A percentile compares a stretch with the other conserved stretches of the same genome.
Evolutionary conservation across 441 rosid species (phyloP).

Genomic region (Gossypium aridum): DNA sequence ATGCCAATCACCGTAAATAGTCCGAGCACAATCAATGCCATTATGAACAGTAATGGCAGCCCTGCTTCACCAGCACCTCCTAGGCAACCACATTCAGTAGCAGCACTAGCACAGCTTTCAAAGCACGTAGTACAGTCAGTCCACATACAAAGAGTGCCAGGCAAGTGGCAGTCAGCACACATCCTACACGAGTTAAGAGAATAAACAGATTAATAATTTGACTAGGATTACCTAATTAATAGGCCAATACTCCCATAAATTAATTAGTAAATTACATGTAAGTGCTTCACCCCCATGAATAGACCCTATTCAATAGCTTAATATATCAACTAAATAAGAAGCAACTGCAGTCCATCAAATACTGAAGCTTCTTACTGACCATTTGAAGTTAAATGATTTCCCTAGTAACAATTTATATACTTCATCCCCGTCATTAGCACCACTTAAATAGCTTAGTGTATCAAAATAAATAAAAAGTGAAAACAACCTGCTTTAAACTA

Average conservation of each 20-base stretch:
- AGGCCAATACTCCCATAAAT: neutral
- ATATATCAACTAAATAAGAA: neutral
- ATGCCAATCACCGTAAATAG: conserved; percentile 92
- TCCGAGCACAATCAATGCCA: conserved; percentile 85
- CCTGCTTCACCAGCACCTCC: conserved; percentile 99
- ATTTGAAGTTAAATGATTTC: neutral
- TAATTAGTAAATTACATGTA: neutral
- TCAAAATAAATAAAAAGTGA: neutral
- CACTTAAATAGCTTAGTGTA: neutral
- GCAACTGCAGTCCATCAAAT: neutral
- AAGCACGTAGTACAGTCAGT: conserved; percentile 98
- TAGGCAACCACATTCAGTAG: conserved; percentile 94
- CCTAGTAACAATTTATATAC: neutral
- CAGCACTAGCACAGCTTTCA: conserved; percentile 93
- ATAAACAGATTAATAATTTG: neutral
- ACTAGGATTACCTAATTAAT: neutral
- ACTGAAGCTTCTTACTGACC: neutral
- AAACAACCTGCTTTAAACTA: conserved; percentile 1
- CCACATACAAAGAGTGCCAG: conserved; percentile 99
- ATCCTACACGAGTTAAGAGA: conserved; percentile 43
- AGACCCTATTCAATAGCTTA: neutral
- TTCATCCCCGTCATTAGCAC: neutral
- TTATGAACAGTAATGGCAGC: conserved; percentile 73
- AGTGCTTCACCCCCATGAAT: neutral
- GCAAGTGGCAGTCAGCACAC: conserved; percentile 98